phyloP scores from a whole-genome alignment of 2,329 filamentous ascomycete genomes.

The Ophiobolus disseminans region DNA sequence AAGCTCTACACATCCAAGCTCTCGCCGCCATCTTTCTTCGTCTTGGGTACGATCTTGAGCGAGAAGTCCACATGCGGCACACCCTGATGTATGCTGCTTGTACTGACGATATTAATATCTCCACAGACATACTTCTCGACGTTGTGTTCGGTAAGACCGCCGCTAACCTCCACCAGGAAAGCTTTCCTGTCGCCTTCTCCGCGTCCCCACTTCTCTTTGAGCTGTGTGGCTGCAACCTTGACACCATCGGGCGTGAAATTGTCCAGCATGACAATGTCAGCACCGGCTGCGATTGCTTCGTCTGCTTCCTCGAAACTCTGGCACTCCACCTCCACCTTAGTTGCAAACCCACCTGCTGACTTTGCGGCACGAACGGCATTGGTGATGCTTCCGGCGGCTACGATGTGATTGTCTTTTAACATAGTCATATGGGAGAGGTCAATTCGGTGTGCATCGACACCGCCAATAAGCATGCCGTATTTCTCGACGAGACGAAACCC shows the following conservation, averaged over 20 bases:
- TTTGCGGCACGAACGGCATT: conserved; percentile 85
- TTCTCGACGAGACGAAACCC: conserved; percentile 96
- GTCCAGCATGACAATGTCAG: conserved; percentile 96
- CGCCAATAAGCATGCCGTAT: conserved; percentile 95
- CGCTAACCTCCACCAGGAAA: conserved; percentile 87
- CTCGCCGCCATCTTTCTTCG: conserved; percentile 28
- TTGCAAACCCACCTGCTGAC: conserved; percentile 81
- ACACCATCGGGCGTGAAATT: conserved; percentile 88
- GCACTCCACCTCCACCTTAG: conserved; percentile 97
- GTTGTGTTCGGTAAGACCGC: conserved; percentile 85
- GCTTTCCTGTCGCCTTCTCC: conserved; percentile 67
- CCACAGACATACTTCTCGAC: conserved; percentile 76
- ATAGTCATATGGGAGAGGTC: conserved; percentile 93
- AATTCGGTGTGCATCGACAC: conserved; percentile 88
- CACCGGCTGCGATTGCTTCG: conserved; percentile 87
- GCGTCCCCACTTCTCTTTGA: conserved; percentile 79
- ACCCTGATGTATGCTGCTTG: conserved; percentile 95
- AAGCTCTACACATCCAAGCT: conserved; percentile 13
- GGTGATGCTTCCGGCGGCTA: conserved; percentile 83
- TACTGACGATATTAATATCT: conserved; percentile 95
- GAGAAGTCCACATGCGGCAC: conserved; percentile 95
- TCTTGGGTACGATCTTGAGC: conserved; percentile 75
- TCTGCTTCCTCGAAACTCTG: conserved; percentile 87
- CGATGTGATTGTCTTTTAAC: conserved; percentile 99
- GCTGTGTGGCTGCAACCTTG: conserved; percentile 71